These are phyloP conservation scores for Pyrus communis DNA, from an alignment of 306 rosid species.

Conservation along the genomic window DNA sequence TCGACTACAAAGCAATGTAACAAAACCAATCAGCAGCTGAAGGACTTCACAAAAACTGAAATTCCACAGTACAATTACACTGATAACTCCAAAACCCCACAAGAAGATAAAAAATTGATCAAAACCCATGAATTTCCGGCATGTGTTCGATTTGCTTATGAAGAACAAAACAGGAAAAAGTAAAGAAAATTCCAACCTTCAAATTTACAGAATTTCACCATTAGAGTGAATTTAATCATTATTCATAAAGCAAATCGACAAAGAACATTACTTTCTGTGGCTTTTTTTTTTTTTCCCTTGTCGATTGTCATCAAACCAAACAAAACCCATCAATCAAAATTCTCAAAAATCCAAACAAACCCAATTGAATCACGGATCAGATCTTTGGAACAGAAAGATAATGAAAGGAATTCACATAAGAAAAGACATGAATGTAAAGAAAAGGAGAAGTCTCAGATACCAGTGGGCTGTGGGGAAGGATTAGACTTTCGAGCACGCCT, in stretches of 20 bases:
- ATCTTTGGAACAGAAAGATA: not conserved
- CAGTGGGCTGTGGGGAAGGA: not conserved
- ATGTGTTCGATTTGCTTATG: not conserved
- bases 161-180: not conserved
- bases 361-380: not conserved
- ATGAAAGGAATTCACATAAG: not conserved
- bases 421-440: not conserved
- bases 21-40: constrained; percentile 8
- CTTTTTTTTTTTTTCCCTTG: not conserved
- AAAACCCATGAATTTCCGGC: not conserved
- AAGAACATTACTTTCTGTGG: not conserved
- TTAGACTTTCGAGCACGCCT: not conserved
- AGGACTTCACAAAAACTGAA: not conserved
- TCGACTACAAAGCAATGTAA: constrained; percentile 1
- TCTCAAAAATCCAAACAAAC: not conserved
- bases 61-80: not conserved
- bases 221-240: not conserved
- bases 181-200: not conserved
- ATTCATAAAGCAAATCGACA: not conserved
- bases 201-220: not conserved
- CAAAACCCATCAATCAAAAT: not conserved
- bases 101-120: not conserved
- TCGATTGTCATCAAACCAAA: not conserved
- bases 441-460: not conserved
- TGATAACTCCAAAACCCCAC: not conserved